Percentiles rank a stretch among this genome's conserved stretches.
Evolutionary conservation across 257 asterid species (phyloP).

Genomic region (Buddleja alternifolia): DNA sequence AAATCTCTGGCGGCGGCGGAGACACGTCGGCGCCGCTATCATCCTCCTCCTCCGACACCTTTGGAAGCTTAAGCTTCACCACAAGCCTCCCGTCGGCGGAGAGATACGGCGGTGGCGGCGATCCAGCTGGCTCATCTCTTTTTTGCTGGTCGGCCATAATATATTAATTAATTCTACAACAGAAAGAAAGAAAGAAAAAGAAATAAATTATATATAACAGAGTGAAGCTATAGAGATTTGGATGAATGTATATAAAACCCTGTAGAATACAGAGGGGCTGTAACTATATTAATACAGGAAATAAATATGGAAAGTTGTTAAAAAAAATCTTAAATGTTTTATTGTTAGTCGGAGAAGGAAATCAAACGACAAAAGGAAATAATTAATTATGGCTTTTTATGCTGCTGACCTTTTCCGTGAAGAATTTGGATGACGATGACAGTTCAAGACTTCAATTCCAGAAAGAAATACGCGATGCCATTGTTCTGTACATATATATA

Average conservation of each 20-base stretch:
- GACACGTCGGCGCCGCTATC: neutral
- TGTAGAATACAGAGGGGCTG: conserved; percentile 35
- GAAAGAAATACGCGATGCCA: no score
- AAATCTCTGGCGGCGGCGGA: neutral
- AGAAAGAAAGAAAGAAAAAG: neutral
- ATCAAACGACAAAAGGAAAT: conserved; percentile 25
- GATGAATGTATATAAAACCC: conserved; percentile 31
- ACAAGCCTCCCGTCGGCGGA: neutral
- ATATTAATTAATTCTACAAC: neutral
- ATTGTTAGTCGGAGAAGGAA: conserved; percentile 10
- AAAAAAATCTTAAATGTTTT: no score
- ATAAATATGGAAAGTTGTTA: conserved; percentile 33
- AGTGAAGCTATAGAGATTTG: neutral
- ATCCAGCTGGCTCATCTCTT: neutral
- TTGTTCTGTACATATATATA: neutral
- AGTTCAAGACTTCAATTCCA: no score
- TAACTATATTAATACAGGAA: conserved; percentile 6
- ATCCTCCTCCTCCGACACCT: neutral
- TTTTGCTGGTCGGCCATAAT: neutral
- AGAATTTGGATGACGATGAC: no score
- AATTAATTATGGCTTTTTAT: neutral
- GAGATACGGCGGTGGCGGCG: neutral
- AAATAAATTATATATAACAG: neutral
- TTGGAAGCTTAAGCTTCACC: conserved; percentile 14
- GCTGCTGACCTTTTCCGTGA: no score